phyloP scores from a whole-genome alignment of 768 basidiomycete species.

The Tulasnella sp. region DNA sequence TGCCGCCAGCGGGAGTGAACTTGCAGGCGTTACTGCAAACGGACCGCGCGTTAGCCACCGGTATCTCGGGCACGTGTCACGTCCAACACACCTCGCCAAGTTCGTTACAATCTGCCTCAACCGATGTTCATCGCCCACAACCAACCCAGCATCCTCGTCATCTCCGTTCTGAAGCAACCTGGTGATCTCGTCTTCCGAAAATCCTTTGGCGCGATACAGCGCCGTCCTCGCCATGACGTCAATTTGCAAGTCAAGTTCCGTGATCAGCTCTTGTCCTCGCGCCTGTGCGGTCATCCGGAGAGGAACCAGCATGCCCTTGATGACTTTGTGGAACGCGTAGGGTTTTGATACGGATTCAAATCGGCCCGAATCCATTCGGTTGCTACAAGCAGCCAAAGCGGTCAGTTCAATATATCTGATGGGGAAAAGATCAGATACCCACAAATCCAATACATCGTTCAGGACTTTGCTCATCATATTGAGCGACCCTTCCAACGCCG shows the following conservation, averaged over 20 bases:
- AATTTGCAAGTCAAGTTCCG: constrained; percentile 21
- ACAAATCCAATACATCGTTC: constrained; percentile 32
- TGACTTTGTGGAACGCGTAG: constrained; percentile 32
- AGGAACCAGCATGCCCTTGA: constrained; percentile 30
- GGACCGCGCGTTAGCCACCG: too few relatives aligned
- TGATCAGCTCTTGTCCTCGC: constrained; percentile 19
- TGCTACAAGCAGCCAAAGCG: constrained; percentile 20
- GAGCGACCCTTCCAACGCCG: constrained; percentile 67
- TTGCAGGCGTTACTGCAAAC: constrained; percentile 24
- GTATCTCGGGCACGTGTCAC: constrained; percentile 4
- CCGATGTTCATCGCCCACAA: constrained; percentile 28
- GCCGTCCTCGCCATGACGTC: constrained; percentile 21
- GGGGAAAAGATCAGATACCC: constrained; percentile 19
- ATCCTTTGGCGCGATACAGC: constrained; percentile 5
- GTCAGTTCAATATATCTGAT: neutral
- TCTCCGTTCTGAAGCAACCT: neutral
- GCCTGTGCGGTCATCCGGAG: constrained; percentile 21
- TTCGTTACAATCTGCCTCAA: constrained; percentile 22
- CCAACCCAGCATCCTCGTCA: constrained; percentile 18
- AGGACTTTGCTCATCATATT: constrained; percentile 76
- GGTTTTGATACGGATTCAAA: constrained; percentile 40
- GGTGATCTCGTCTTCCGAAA: constrained; percentile 5
- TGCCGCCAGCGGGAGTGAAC: constrained; percentile 23
- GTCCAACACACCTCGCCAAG: constrained; percentile 13
- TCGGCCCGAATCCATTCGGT: constrained; percentile 57